phyloP scores from a whole-genome alignment of 2,329 filamentous ascomycete species.

The Pezicula carpinea region DNA sequence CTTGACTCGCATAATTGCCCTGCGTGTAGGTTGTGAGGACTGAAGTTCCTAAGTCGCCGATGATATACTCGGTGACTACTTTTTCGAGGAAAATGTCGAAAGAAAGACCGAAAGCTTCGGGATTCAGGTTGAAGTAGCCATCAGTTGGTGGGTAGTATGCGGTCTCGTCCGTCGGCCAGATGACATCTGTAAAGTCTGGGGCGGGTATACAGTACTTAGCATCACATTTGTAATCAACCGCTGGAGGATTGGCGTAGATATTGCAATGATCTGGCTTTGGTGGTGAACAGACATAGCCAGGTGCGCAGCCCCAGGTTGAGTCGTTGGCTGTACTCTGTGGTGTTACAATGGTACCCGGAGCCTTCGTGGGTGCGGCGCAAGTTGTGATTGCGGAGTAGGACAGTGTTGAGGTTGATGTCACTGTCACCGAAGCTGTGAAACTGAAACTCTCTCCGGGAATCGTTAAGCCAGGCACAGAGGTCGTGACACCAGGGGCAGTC shows the following conservation, averaged over 20 bases:
- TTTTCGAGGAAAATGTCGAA: constrained; percentile 55
- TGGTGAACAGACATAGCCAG: constrained; percentile 37
- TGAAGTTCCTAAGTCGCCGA: constrained; percentile 9
- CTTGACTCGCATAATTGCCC: constrained; percentile 51
- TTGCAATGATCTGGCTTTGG: constrained; percentile 33
- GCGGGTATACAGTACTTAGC: constrained; percentile 34
- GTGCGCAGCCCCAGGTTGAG: constrained; percentile 38
- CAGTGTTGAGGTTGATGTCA: background rate
- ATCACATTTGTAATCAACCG: constrained; percentile 32
- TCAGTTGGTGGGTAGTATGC: constrained; percentile 46
- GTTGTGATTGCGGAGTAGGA: background rate
- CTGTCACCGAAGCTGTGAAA: background rate
- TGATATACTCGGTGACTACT: constrained; percentile 30
- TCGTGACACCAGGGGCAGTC: constrained; percentile 1
- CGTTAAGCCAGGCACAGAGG: constrained; percentile 1
- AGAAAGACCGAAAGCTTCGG: constrained; percentile 56
- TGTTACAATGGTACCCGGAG: constrained; percentile 15
- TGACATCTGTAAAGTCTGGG: constrained; percentile 23
- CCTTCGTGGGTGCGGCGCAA: constrained; percentile 14
- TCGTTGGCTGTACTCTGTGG: constrained; percentile 20
- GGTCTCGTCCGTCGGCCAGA: constrained; percentile 42
- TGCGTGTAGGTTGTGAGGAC: constrained; percentile 41
- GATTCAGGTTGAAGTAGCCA: constrained; percentile 63
- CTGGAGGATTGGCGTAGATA: constrained; percentile 35
- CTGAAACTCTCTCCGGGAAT: no score